These are phyloP conservation scores for Sporothrix inflata DNA, from an alignment of 2,329 filamentous ascomycete genomes.

Conservation along the genomic window DNA sequence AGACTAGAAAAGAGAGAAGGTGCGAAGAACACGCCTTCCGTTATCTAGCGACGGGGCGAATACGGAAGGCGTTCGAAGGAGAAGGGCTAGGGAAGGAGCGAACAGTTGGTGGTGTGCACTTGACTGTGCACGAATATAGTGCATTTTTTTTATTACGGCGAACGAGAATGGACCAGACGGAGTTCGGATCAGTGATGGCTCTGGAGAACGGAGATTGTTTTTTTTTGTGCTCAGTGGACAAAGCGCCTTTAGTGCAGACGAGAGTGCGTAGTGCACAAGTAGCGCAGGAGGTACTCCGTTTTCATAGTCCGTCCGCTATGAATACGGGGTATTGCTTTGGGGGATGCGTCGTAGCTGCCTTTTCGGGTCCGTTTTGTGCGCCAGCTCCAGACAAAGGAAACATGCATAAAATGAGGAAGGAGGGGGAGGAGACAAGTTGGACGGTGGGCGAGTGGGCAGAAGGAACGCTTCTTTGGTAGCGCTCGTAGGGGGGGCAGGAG, in stretches of 20 bases:
- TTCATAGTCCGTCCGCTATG: background rate
- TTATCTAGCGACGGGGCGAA: background rate
- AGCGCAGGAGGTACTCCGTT: conserved; percentile 8
- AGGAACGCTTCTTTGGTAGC: too few relatives aligned
- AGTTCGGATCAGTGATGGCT: background rate
- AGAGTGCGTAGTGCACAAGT: background rate
- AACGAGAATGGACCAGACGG: background rate
- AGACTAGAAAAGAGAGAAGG: background rate
- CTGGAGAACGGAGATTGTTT: conserved; percentile 13
- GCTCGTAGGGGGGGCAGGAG: background rate
- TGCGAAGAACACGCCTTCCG: background rate
- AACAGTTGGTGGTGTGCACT: background rate
- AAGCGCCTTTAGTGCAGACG: background rate
- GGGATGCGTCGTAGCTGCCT: background rate
- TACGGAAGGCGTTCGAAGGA: background rate
- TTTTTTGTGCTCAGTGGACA: too few relatives aligned
- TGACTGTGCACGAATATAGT: background rate
- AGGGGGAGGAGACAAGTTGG: background rate
- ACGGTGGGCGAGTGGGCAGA: too few relatives aligned
- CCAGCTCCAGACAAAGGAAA: conserved; percentile 11
- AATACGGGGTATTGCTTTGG: background rate
- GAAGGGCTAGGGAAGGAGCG: background rate
- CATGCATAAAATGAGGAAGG: conserved; percentile 12
- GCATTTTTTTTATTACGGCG: too few relatives aligned
- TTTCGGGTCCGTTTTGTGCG: background rate